phyloP scores from a whole-genome alignment of 257 asterid species.

The Solanum paucissectum region DNA sequence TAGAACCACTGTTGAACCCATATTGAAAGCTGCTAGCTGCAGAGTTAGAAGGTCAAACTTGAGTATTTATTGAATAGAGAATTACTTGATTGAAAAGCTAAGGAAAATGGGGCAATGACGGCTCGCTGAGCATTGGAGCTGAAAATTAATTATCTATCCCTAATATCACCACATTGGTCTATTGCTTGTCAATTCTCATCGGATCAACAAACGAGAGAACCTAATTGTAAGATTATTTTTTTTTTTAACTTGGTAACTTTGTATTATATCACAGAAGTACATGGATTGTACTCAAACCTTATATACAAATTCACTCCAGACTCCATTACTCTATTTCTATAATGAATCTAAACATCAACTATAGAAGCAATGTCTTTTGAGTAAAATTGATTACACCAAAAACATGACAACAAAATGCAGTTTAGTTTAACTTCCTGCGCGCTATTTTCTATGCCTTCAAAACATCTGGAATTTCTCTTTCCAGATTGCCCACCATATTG shows the following conservation, averaged over 20 bases:
- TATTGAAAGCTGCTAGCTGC: slow-evolving; percentile 87
- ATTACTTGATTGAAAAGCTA: not conserved
- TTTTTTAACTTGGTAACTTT: not conserved
- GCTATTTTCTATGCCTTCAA: too few relatives aligned
- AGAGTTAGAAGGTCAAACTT: slow-evolving; percentile 1
- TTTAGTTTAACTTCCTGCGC: too few relatives aligned
- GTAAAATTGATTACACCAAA: too few relatives aligned
- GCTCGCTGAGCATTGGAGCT: not conserved
- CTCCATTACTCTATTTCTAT: not conserved
- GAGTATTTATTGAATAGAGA: not conserved
- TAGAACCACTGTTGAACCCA: slow-evolving; percentile 97
- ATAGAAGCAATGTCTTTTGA: too few relatives aligned
- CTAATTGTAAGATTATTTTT: not conserved
- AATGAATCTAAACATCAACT: not conserved
- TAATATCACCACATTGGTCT: not conserved
- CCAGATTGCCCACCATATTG: too few relatives aligned
- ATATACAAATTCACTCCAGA: not conserved
- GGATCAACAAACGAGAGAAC: not conserved
- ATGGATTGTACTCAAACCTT: not conserved
- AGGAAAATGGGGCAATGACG: not conserved
- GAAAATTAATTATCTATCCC: not conserved
- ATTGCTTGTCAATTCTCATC: not conserved
- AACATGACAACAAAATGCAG: too few relatives aligned
- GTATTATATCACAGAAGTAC: not conserved
- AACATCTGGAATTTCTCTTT: too few relatives aligned